Base-by-base conservation (phyloP, 2,329 filamentous ascomycete genomes). In the Celoporthe dispersa region DNA sequence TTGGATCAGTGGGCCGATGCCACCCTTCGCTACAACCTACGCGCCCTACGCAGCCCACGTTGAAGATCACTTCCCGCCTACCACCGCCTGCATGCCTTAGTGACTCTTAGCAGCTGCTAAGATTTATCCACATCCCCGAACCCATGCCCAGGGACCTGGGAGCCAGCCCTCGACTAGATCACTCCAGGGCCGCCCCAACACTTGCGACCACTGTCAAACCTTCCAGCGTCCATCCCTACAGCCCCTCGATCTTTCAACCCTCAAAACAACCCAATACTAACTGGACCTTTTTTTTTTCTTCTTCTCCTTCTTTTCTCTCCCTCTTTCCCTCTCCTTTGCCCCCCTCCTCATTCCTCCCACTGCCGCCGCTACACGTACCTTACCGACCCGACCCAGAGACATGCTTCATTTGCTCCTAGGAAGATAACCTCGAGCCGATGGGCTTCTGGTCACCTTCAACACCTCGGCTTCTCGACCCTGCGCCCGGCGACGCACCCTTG, bases 391-490 rank as follows among this genome's bases (percentile, higher is more conserved):
- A 37, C 31, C 66, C 62, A 68, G 70, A 72, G 70, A 70, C 25
- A 72, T 72, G 70, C 69, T 61, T 63, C 68, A 66, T 37, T 37
- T 68, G 68, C 62, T 66, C 39, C 59, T 63, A 57, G 70, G 64
- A 53, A 68, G 71, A 68, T 71, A 72, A 64, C 71, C 71, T 72
- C 67, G 69, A 72, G 71, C 71, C 71, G 66, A 69, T 67, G 60
- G 71, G 71, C 71, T 72, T 72, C 71, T 72, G 71, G 69, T 71
- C 69, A 64, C 64, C 48, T 62, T 62, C 48, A 48, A 35, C 65
- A 48, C 28, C 11, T 35, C 37, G 16, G 35, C 53, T 31, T 64
- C 55, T 55, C 25, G 39, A 59, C 31, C 44, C 67, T 57, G 60
- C 66, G 37, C 66, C 67, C 44, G 41, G 44, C 33, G 44, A 31